Evolutionary conservation across 163 green algal species (phyloP), one percentile per base, ranked within the genome.

Genomic region (Trebouxia gelatinosa): DNA sequence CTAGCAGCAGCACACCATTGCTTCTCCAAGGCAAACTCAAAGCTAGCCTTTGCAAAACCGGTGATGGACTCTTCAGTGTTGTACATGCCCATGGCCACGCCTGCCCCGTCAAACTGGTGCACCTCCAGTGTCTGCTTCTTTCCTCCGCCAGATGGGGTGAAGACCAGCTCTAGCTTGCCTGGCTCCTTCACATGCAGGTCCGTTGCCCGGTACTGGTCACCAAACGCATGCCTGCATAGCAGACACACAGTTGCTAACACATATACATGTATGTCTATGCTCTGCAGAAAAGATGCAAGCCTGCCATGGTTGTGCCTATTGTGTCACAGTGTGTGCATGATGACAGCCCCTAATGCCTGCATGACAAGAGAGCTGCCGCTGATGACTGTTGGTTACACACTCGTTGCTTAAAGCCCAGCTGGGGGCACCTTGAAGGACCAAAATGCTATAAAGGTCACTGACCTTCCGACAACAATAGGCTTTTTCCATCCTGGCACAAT

Each of bases 171-270:
- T 61, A 99, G 80, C 84, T 93, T 97, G 82, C 95, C 95, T 21
- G 91, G 80, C 6, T 87, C 86, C 0, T 85, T 82, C 34, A 97
- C 82, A 32, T 91, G 84, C 26, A 96, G 80, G 84, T 99, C 94
- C 5, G 95, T 99, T n/a, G 95, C 94, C 31, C 87, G 83, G 88
- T 99, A 99, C 91, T 99, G 95, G 89, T 99, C 95, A 31, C 95
- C 95, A 87, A 94, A 99, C 1, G 95, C 95, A 81, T 98, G 95
- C 79, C 95, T 94, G 85, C 62, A 31, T 26, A 66, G 57, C 43
- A 54, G 57, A 59, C 57, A 66, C 5, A 32, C 57, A 35, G 13
- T 17, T 66, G 57, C 19, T 31, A 39, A 37, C 5, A 39, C 13
- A 1, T 3, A 19, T 66, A 32, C 57, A 28, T 32, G 26, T 35